These are phyloP conservation scores for Geotrichum restrictum DNA, from an alignment of 1,139 yeast genomes.

Conservation along the genomic window DNA sequence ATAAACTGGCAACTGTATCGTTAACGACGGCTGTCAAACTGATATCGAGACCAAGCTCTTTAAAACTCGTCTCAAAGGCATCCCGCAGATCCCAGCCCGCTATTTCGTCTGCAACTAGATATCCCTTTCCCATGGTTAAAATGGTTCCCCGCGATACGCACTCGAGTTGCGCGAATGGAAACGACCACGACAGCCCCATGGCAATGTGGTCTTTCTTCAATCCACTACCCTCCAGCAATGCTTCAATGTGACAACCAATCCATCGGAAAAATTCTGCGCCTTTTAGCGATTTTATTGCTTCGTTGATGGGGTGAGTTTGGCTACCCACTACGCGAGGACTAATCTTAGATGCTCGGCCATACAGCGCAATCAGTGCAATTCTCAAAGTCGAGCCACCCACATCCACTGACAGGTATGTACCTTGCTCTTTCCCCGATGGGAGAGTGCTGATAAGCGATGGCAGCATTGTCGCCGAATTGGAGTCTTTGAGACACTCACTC, in stretches of 20 bases:
- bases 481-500: constrained; percentile 20
- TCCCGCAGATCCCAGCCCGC: constrained; percentile 71
- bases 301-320: constrained; percentile 26
- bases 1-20: constrained; percentile 87
- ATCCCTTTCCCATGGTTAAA: constrained; percentile 90
- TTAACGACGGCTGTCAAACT: constrained; percentile 77
- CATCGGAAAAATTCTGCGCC: constrained; percentile 59
- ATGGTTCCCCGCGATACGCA: constrained; percentile 65
- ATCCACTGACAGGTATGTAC: constrained; percentile 74
- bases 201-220: constrained; percentile 24
- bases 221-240: constrained; percentile 50
- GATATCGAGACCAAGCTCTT: constrained; percentile 53
- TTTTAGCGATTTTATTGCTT: constrained; percentile 49
- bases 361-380: constrained; percentile 68
- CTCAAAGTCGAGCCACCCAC: constrained; percentile 68
- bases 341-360: constrained; percentile 61
- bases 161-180: constrained; percentile 40
- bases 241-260: constrained; percentile 52
- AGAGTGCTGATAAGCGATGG: constrained; percentile 70
- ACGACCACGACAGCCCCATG: constrained; percentile 38
- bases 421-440: constrained; percentile 73
- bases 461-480: constrained; percentile 46
- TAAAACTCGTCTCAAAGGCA: constrained; percentile 54
- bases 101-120: constrained; percentile 62
- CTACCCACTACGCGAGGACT: constrained; percentile 31